phyloP scores from a whole-genome alignment of 805 yeast genomes.

The Wickerhamiella siamensis region DNA sequence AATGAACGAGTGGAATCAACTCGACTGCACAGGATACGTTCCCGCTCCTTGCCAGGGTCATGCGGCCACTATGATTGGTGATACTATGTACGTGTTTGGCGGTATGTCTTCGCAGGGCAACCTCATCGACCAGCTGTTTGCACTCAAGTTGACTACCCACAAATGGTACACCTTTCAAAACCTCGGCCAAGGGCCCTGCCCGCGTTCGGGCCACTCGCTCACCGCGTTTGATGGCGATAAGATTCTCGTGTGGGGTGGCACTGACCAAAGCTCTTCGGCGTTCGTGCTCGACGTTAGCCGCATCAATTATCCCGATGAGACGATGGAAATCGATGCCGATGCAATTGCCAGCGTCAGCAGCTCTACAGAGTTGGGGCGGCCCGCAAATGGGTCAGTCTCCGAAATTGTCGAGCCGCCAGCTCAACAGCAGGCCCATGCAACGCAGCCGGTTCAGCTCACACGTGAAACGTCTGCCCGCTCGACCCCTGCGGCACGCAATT shows the following conservation, averaged over 20 bases:
- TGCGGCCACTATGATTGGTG: slow-evolving; percentile 65
- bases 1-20: slow-evolving; percentile 52
- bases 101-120: slow-evolving; percentile 70
- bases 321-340: slow-evolving; percentile 1
- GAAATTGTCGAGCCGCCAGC: not conserved
- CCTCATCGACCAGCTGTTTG: slow-evolving; percentile 49
- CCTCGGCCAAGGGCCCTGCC: slow-evolving; percentile 48
- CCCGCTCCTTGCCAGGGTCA: slow-evolving; percentile 91
- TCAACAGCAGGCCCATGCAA: not conserved
- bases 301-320: slow-evolving; percentile 30
- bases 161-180: slow-evolving; percentile 59
- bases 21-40: slow-evolving; percentile 51
- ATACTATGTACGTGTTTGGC: slow-evolving; percentile 72
- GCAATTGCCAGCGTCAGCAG: not conserved
- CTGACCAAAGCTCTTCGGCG: slow-evolving; percentile 41
- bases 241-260: slow-evolving; percentile 79
- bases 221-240: slow-evolving; percentile 56
- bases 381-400: not conserved
- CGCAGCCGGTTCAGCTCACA: slow-evolving; percentile 6
- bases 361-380: not conserved
- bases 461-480: slow-evolving; percentile 16
- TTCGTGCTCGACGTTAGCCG: slow-evolving; percentile 47
- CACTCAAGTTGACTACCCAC: slow-evolving; percentile 58
- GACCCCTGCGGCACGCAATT: slow-evolving; percentile 18
- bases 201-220: slow-evolving; percentile 84